Conservation (phyloP, 2,329 filamentous ascomycete genomes). For the Diaporthe sp. region DNA sequence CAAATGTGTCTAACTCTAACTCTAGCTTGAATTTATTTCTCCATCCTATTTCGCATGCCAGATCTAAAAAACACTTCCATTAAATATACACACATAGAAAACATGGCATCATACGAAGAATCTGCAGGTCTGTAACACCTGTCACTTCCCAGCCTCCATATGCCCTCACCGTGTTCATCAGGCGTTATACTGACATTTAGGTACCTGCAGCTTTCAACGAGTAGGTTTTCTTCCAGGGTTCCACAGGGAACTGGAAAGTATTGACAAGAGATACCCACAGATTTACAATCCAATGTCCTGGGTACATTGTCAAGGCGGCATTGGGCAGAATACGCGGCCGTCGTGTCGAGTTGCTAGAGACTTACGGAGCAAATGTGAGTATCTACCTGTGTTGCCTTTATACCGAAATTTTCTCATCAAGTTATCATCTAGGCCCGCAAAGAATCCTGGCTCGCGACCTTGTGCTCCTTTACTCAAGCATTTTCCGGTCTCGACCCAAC, state of each 20-base stretch:
- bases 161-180: not conserved
- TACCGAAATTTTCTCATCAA: not conserved
- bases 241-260: no score
- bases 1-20: not conserved
- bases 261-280: not conserved
- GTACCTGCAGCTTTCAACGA: not conserved
- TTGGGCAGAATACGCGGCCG: not conserved
- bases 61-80: not conserved
- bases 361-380: not conserved
- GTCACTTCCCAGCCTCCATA: no score
- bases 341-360: not conserved
- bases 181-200: not conserved
- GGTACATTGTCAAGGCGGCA: not conserved
- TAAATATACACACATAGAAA: accelerated
- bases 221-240: not conserved
- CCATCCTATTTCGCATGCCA: not conserved
- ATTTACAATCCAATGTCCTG: not conserved
- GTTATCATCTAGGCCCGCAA: not conserved
- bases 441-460: not conserved
- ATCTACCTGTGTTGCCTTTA: no score
- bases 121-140: not conserved
- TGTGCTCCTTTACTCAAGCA: not conserved
- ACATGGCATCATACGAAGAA: not conserved
- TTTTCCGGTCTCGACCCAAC: not conserved
- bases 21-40: not conserved